These are phyloP conservation scores for Cucumis melo DNA, from an alignment of 306 rosid species.

Conservation along the genomic window DNA sequence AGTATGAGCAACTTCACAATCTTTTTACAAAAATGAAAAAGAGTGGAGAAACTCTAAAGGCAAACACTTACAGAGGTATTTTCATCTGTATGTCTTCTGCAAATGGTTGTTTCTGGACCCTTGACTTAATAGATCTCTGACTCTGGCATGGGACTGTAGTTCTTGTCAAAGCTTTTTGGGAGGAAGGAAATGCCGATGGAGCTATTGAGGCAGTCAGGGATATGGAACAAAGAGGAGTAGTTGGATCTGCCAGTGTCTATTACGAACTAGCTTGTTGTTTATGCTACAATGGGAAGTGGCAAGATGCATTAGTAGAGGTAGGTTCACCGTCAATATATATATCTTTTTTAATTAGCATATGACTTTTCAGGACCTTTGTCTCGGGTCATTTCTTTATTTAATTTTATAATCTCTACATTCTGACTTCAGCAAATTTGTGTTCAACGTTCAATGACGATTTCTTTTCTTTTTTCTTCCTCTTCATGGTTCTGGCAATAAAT, in stretches of 20 bases:
- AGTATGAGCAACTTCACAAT: slow-evolving; percentile 65
- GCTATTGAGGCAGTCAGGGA: slow-evolving; percentile 70
- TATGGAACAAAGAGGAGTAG: slow-evolving; percentile 79
- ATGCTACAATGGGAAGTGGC: slow-evolving; percentile 80
- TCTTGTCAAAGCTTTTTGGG: slow-evolving; percentile 70
- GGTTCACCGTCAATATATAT: slow-evolving; percentile 2
- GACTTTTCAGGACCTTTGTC: background rate
- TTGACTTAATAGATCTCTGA: slow-evolving; percentile 12
- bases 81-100: slow-evolving; percentile 12
- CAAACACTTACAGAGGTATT: slow-evolving; percentile 72
- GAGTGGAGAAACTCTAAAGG: slow-evolving; percentile 60
- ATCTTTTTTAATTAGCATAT: background rate
- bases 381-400: background rate
- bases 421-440: background rate
- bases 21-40: slow-evolving; percentile 58
- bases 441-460: background rate
- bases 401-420: background rate
- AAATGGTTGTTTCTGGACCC: slow-evolving; percentile 15
- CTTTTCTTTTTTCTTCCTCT: background rate
- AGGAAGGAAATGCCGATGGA: slow-evolving; percentile 63
- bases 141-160: slow-evolving; percentile 22
- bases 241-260: slow-evolving; percentile 60
- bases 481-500: background rate
- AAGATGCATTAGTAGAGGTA: slow-evolving; percentile 72
- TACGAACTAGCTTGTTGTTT: slow-evolving; percentile 89